These are phyloP conservation scores for Aspergillus melleus DNA, from an alignment of 2,329 filamentous ascomycete genomes.

Conservation along the genomic window DNA sequence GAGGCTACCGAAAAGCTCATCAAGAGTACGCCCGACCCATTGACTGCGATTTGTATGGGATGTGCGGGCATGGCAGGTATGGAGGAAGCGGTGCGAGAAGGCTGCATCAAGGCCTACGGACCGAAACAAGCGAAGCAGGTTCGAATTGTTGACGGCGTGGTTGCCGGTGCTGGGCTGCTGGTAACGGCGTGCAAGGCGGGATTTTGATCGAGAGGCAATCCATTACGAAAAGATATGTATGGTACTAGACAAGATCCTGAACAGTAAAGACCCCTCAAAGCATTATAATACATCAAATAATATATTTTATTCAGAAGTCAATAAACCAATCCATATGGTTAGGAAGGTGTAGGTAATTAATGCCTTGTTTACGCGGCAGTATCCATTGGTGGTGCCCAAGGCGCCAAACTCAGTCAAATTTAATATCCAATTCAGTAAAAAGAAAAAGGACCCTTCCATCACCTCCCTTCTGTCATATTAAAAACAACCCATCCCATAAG, in stretches of 20 bases:
- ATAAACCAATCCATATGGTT: background rate
- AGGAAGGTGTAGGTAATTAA: background rate
- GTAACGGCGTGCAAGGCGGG: constrained; percentile 39
- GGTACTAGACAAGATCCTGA: background rate
- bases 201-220: constrained; percentile 23
- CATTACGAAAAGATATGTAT: background rate
- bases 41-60: constrained; percentile 75
- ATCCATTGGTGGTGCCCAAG: background rate
- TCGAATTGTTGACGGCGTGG: constrained; percentile 71
- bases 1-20: constrained; percentile 70
- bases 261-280: background rate
- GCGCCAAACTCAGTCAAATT: background rate
- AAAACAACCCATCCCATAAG: too few species aligned
- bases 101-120: constrained; percentile 65
- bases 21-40: constrained; percentile 45
- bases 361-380: background rate
- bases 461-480: too few species aligned
- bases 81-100: constrained; percentile 71
- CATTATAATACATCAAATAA: too few species aligned
- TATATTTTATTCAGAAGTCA: too few species aligned
- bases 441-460: background rate
- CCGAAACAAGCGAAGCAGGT: constrained; percentile 58
- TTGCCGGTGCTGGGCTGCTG: constrained; percentile 39
- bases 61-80: constrained; percentile 91
- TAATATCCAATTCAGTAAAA: background rate